phyloP scores from a whole-genome alignment of 331 rosid species.

The Rhamnella rubrinervis region DNA sequence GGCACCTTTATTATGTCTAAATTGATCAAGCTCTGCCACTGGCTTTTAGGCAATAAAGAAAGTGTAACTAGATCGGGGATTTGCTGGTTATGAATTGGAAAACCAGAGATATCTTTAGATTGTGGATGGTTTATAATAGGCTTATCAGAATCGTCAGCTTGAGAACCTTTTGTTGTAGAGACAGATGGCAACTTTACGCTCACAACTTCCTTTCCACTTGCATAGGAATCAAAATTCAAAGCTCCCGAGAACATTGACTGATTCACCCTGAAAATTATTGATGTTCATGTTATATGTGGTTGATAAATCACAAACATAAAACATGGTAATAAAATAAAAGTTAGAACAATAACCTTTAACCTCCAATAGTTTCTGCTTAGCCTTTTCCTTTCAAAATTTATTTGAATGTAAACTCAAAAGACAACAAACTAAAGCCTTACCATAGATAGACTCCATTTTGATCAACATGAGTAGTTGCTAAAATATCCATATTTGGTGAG shows the following conservation, averaged over 20 bases:
- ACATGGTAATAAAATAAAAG: background rate
- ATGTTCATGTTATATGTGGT: background rate
- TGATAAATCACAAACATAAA: background rate
- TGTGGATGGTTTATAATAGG: conserved; percentile 28
- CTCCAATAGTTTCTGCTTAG: background rate
- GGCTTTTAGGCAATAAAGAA: conserved; percentile 88
- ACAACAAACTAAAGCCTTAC: conserved; percentile 47
- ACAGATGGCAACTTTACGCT: conserved; percentile 77
- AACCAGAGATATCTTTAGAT: conserved; percentile 35
- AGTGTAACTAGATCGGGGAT: conserved; percentile 85
- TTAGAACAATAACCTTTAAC: background rate
- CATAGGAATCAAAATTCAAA: conserved; percentile 61
- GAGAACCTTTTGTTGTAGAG: conserved; percentile 50
- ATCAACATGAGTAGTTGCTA: conserved; percentile 90
- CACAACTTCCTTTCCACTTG: conserved; percentile 79
- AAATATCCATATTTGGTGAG: conserved; percentile 88
- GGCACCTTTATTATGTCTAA: conserved; percentile 85
- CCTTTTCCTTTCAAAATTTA: conserved; percentile 6
- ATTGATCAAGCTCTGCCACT: conserved; percentile 93
- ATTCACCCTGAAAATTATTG: conserved; percentile 60
- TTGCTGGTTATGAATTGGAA: conserved; percentile 49
- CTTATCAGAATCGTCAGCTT: conserved; percentile 41
- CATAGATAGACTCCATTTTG: conserved; percentile 89
- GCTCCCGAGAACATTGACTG: conserved; percentile 72
- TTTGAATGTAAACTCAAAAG: background rate